Evolutionary conservation across 495 filamentous ascomycete genomes (phyloP).

Genomic region (Lophiotrema nucula): DNA sequence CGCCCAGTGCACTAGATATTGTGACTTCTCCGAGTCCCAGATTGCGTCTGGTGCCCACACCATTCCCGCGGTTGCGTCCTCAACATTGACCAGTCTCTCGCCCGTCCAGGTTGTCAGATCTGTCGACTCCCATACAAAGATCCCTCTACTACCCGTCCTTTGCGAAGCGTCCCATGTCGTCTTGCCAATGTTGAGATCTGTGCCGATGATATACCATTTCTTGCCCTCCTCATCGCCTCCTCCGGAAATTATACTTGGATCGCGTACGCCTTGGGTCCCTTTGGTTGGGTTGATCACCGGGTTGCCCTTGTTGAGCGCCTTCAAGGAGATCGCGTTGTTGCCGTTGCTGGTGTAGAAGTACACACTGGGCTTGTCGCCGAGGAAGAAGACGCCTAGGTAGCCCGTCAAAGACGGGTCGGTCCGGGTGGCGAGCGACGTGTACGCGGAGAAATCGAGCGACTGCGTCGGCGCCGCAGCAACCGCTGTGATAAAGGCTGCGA

Average conservation of each 20-base stretch:
- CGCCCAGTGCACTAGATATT: constrained; percentile 56
- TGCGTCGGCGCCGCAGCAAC: not conserved
- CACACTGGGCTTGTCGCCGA: constrained; percentile 52
- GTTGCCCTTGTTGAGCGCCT: constrained; percentile 48
- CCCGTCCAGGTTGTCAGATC: constrained; percentile 50
- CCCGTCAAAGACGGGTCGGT: constrained; percentile 46
- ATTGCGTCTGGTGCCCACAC: constrained; percentile 57
- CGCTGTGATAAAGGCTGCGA: not conserved
- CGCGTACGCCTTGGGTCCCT: constrained; percentile 52
- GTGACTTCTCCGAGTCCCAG: constrained; percentile 52
- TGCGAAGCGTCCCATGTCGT: constrained; percentile 55
- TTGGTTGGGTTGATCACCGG: constrained; percentile 51
- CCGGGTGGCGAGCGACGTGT: constrained; percentile 31
- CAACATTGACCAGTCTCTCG: constrained; percentile 51
- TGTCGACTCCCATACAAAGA: constrained; percentile 55
- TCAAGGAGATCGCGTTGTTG: constrained; percentile 50
- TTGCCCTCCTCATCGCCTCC: constrained; percentile 49
- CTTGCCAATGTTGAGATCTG: constrained; percentile 53
- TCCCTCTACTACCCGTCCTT: constrained; percentile 49
- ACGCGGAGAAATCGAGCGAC: constrained; percentile 17
- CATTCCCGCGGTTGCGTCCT: constrained; percentile 51
- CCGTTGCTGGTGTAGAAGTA: constrained; percentile 56
- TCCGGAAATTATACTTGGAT: constrained; percentile 50
- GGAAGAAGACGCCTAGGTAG: constrained; percentile 54
- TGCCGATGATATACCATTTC: constrained; percentile 58